Percentiles rank a stretch among this genome's conserved stretches.
Evolutionary conservation across 345 rosid genomes (phyloP).

Genomic region (Isatis tinctoria): DNA sequence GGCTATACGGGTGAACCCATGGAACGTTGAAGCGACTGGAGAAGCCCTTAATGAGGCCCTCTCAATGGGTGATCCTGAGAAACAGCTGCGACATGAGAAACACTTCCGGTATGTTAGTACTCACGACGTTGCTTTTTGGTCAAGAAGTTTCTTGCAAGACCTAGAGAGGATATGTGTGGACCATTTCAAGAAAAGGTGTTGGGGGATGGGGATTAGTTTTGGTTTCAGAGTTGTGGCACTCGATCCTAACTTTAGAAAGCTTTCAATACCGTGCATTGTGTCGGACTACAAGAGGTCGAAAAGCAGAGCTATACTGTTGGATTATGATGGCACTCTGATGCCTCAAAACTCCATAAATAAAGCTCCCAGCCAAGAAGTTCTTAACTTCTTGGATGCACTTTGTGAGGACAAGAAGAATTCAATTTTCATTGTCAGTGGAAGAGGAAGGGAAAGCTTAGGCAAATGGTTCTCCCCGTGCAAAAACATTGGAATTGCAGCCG

Average conservation of each 20-base stretch:
- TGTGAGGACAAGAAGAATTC: slow-evolving; percentile 35
- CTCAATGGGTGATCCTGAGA: slow-evolving; percentile 36
- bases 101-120: slow-evolving; percentile 57
- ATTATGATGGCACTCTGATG: slow-evolving; percentile 40
- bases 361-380: slow-evolving; percentile 40
- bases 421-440: slow-evolving; percentile 37
- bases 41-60: slow-evolving; percentile 38
- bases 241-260: slow-evolving; percentile 40
- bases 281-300: slow-evolving; percentile 39
- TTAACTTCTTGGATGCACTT: slow-evolving; percentile 28
- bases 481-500: slow-evolving; percentile 39
- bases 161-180: slow-evolving; percentile 41
- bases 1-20: slow-evolving; percentile 39
- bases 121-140: slow-evolving; percentile 38
- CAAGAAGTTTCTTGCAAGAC: slow-evolving; percentile 41
- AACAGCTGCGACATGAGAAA: slow-evolving; percentile 74
- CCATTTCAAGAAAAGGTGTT: slow-evolving; percentile 39
- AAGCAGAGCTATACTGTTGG: slow-evolving; percentile 38
- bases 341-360: slow-evolving; percentile 39
- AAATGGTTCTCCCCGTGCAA: slow-evolving; percentile 36
- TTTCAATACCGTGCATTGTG: slow-evolving; percentile 38
- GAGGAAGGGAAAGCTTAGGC: slow-evolving; percentile 40
- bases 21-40: slow-evolving; percentile 41
- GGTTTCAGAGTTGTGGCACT: slow-evolving; percentile 41
- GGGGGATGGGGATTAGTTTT: slow-evolving; percentile 41